Evolutionary conservation across 306 rosid genomes (phyloP), one percentile per base, ranked within the genome.

Genomic region (Vicia sativa): DNA sequence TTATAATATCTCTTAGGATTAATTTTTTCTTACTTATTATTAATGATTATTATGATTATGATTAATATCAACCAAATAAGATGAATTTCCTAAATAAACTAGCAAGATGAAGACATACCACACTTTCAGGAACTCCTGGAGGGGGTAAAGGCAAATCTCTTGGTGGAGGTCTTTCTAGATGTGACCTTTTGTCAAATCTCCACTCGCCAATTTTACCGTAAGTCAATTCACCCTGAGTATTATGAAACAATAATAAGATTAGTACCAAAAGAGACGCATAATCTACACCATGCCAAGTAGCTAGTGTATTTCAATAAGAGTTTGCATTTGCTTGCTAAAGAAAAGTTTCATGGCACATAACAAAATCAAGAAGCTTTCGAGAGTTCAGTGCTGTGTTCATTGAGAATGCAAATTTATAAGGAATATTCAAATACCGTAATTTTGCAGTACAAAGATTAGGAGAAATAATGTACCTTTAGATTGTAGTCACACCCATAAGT

Each of bases 61-160:
- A 31, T 31, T 31, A 31, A 6, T 31, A 70, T 3, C 21, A 73
- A 74, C 62, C 60, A 74, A 62, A 60, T 42, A 49, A 37, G 41
- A 80, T 70, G 31, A 39, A 53, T 1, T 48, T 42, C 18, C 18
- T 35, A 11, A 58, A 55, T 53, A n/a, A 68, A 73, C 13, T 77
- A 46, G 49, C 43, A 63, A 28, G 72, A 23, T 25, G 31, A 37
- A 56, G 60, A 81, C 96, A 74, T 95, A 95, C 99, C 99, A 95
- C 99, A 55, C 97, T 95, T 87, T 88, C 96, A 46, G 99, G 99
- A 72, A 88, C 99, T 28, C 97, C 97, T 0, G 89, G 89, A 54
- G 99, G 99, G 61, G 99, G 97, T 77, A 95, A 75, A 62, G 97
- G 38, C 53, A 90, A 75, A 78, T 95, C 88, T 74, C 61, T 85